Conservation (phyloP, 164 flowering plant genomes). For the Vitis cinerea region DNA sequence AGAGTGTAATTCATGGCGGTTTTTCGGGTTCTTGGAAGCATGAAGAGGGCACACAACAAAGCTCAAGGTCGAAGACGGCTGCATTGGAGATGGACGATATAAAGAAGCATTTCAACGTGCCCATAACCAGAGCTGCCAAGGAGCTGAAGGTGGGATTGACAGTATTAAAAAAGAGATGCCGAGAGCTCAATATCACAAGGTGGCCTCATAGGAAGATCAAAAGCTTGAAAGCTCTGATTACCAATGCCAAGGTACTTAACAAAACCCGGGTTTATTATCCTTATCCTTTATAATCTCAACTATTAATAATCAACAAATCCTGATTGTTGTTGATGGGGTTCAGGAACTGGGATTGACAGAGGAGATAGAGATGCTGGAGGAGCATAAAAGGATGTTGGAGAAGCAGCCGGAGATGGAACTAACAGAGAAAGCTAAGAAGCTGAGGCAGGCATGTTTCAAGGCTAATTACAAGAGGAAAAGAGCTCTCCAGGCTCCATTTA, state of each 20-base stretch:
- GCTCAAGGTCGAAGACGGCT: conserved; percentile 16
- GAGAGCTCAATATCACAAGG: conserved; percentile 53
- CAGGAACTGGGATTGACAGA: conserved; percentile 44
- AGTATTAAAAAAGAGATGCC: conserved; percentile 59
- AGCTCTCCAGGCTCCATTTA: not conserved
- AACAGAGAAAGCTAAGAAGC: conserved; percentile 43
- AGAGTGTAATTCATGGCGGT: not conserved
- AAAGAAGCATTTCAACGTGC: conserved; percentile 46
- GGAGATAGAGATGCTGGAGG: conserved; percentile 47
- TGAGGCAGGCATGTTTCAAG: conserved; percentile 71
- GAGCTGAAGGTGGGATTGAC: conserved; percentile 56
- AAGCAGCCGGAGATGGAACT: conserved; percentile 47
- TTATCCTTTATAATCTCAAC: no score
- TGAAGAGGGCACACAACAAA: not conserved
- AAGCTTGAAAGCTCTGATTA: conserved; percentile 54
- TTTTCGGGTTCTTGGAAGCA: not conserved
- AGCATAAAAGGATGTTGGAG: conserved; percentile 41
- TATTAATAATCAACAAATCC: no score
- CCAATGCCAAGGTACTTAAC: conserved; percentile 49
- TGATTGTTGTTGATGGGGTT: not conserved
- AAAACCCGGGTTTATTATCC: no score
- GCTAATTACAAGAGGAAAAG: conserved; percentile 66
- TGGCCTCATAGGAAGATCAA: conserved; percentile 73
- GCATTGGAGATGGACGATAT: conserved; percentile 52
- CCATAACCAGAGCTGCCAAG: conserved; percentile 59